These are phyloP conservation scores for Psilocybe subaeruginosa DNA, from an alignment of 768 basidiomycete species.

Conservation along the genomic window DNA sequence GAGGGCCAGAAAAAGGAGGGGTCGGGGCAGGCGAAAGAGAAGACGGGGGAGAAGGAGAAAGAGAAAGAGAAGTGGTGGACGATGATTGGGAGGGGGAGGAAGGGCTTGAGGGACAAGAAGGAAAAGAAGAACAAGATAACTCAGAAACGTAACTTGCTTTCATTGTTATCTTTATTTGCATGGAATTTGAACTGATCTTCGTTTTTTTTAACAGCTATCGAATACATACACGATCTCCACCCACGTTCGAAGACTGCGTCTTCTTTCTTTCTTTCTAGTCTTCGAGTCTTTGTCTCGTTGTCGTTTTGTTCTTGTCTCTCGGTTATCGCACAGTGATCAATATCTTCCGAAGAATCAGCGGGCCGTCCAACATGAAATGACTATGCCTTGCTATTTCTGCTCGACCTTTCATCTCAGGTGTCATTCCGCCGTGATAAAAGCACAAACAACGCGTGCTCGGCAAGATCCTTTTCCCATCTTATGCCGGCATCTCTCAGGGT, in stretches of 20 bases:
- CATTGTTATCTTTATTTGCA: not conserved
- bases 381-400: too few relatives aligned
- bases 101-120: slow-evolving; percentile 69
- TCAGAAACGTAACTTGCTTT: slow-evolving; percentile 43
- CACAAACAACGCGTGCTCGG: too few relatives aligned
- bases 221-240: slow-evolving; percentile 29
- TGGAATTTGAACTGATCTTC: not conserved
- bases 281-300: too few relatives aligned
- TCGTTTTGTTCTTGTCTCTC: too few relatives aligned
- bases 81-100: slow-evolving; percentile 77
- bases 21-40: slow-evolving; percentile 40
- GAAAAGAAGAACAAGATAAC: slow-evolving; percentile 33
- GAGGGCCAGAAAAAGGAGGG: slow-evolving; percentile 36
- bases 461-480: too few relatives aligned
- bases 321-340: too few relatives aligned
- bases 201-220: slow-evolving; percentile 17
- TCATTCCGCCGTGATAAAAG: too few relatives aligned
- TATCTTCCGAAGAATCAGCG: too few relatives aligned
- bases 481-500: too few relatives aligned
- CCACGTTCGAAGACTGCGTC: slow-evolving; percentile 43
- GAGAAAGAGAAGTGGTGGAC: slow-evolving; percentile 80
- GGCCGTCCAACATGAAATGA: too few relatives aligned
- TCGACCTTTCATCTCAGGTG: too few relatives aligned
- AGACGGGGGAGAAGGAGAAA: slow-evolving; percentile 39
- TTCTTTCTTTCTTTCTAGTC: not conserved